Evolutionary conservation across 1,284 basidiomycete genomes (phyloP), one percentile per base, ranked within the genome.

Genomic region (Microbotryum intermedium): DNA sequence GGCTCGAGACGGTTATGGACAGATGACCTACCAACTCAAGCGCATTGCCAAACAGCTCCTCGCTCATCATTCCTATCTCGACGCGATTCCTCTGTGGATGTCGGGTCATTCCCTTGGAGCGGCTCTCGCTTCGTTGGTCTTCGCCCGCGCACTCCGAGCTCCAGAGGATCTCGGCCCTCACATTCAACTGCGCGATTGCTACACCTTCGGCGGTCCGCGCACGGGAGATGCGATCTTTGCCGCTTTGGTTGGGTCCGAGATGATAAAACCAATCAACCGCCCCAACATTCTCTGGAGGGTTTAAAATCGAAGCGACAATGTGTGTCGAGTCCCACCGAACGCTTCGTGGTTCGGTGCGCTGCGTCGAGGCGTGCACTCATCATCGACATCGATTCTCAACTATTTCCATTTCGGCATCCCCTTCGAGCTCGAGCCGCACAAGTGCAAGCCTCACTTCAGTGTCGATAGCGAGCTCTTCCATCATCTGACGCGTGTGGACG

Each of bases 71-170:
- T 49, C 43, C 6, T 29, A 52, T 39, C 23, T 57, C 53, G 39
- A 56, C 53, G 60, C 55, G 4, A 29, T 54, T 34, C 25, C 50
- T 9, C 25, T 65, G 60, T 72, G 72, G 72, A 67, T 71, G 1
- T 25, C 9, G n/a, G 65, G 63, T 6, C 66, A 67, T 50, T 65
- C 62, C 23, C 61, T 69, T 20, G 68, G 68, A 2, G 45, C 45
- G 2, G 61, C 63, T 7, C 55, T 69, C 28, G 55, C 63, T 1
- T 55, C 52, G 1, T 46, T 67, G 26, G 45, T 44, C 34, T 67
- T 42, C 57, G 60, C 63, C 2, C 58, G 66, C 21, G 55, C 56
- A 25, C 47, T 67, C 16, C 60, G 47, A 25, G 55, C 56, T 16
- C 57, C 61, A 18, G 21, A n/a, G 3, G 66, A 67, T 45, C 55